Conservation (phyloP, 192 early-diverging fungal genomes). For the Coemansia umbellata region DNA sequence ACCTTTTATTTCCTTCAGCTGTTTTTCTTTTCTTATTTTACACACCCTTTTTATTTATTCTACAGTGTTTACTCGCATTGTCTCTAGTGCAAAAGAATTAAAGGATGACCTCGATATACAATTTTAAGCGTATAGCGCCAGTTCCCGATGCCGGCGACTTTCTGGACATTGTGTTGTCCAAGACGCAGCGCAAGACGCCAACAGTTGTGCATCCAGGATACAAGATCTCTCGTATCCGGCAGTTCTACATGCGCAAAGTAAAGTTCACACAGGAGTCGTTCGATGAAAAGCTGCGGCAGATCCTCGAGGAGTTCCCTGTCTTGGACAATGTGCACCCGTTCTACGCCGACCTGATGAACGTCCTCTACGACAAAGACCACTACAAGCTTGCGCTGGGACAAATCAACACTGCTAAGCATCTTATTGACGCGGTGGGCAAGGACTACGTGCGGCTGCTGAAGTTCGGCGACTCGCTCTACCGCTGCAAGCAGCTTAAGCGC, state of each 20-base stretch:
- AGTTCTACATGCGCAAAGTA: slow-evolving; percentile 99
- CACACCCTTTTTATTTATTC: not conserved
- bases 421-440: slow-evolving; percentile 96
- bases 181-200: slow-evolving; percentile 97
- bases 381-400: slow-evolving; percentile 99
- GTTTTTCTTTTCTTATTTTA: not conserved
- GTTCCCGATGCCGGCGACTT: slow-evolving; percentile 91
- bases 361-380: slow-evolving; percentile 99
- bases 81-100: not conserved
- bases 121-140: slow-evolving; percentile 97
- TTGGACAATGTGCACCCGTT: slow-evolving; percentile 99
- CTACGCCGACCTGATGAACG: slow-evolving; percentile 99
- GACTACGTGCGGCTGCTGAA: slow-evolving; percentile 97
- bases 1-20: not conserved
- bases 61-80: slow-evolving; percentile 1
- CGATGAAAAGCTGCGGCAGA: slow-evolving; percentile 92
- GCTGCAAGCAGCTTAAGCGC: slow-evolving; percentile 98
- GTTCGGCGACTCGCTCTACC: slow-evolving; percentile 98
- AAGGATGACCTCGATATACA: slow-evolving; percentile 73
- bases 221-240: slow-evolving; percentile 93
- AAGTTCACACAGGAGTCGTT: slow-evolving; percentile 98
- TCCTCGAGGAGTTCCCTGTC: slow-evolving; percentile 95
- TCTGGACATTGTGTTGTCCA: slow-evolving; percentile 95
- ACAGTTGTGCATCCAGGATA: slow-evolving; percentile 96
- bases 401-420: slow-evolving; percentile 94